Evolutionary conservation across 495 filamentous ascomycete genomes (phyloP).

Genomic region (Aspergillus egyptiacus): DNA sequence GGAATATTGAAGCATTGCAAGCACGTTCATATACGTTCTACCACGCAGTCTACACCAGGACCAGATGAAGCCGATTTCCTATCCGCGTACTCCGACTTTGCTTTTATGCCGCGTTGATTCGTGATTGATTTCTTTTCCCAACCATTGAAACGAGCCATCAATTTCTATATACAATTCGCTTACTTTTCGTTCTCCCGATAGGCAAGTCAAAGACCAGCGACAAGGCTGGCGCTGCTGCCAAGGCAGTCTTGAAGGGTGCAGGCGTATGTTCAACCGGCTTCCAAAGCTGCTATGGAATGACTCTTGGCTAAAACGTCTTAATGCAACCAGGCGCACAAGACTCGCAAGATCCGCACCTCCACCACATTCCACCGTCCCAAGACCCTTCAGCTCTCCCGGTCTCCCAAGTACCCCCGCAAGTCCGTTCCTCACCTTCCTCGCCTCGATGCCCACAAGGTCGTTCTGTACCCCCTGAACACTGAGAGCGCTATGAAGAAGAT

Average conservation of each 20-base stretch:
- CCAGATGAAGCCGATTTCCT: background rate
- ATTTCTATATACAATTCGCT: constrained; percentile 6
- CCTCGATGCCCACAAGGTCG: constrained; percentile 88
- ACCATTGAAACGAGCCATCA: background rate
- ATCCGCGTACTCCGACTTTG: background rate
- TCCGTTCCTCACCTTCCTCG: constrained; percentile 82
- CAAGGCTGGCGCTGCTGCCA: constrained; percentile 86
- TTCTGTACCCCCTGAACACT: constrained; percentile 85
- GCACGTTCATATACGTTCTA: background rate
- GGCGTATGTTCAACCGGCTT: constrained; percentile 36
- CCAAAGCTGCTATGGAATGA: background rate
- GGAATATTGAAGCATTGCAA: background rate
- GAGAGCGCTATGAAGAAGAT: constrained; percentile 99
- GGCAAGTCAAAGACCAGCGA: constrained; percentile 65
- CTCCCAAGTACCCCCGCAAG: constrained; percentile 95
- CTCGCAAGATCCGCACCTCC: constrained; percentile 82
- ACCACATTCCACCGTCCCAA: constrained; percentile 98
- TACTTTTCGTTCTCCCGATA: constrained; percentile 31
- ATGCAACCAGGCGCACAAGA: constrained; percentile 66
- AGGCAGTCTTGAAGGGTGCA: constrained; percentile 88
- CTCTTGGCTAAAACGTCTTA: constrained; percentile 17
- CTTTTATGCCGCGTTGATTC: background rate
- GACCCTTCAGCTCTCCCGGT: constrained; percentile 83
- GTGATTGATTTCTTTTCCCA: background rate
- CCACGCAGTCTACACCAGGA: background rate